Evolutionary conservation across 768 basidiomycete genomes (phyloP).

Genomic region (Cubamyces sp.): DNA sequence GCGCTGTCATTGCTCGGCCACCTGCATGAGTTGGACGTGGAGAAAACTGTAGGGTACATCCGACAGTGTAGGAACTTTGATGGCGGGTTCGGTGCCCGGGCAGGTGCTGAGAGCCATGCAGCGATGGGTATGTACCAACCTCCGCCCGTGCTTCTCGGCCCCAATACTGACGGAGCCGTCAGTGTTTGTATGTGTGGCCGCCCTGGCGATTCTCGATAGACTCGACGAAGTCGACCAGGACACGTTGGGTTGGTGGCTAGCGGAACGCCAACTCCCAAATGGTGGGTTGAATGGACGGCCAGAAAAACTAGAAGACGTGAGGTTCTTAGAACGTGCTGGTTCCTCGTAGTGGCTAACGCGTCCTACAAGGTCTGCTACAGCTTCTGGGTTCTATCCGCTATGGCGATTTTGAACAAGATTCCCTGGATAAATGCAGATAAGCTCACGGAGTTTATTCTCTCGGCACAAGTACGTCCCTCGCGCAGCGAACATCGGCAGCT

Average conservation of each 20-base stretch:
- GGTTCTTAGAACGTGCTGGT: slow-evolving; percentile 32
- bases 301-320: slow-evolving; percentile 94
- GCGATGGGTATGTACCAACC: slow-evolving; percentile 65
- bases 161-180: background rate
- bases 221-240: slow-evolving; percentile 79
- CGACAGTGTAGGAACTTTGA: slow-evolving; percentile 88
- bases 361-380: slow-evolving; percentile 91
- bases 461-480: slow-evolving; percentile 68
- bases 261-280: slow-evolving; percentile 89
- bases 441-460: slow-evolving; percentile 80
- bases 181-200: slow-evolving; percentile 91
- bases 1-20: slow-evolving; percentile 81
- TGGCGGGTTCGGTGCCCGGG: slow-evolving; percentile 85
- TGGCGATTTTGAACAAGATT: slow-evolving; percentile 82
- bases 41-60: slow-evolving; percentile 74
- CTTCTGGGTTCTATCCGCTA: slow-evolving; percentile 91
- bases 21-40: slow-evolving; percentile 67
- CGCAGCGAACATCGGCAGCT: background rate
- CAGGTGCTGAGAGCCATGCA: slow-evolving; percentile 93
- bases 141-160: too few species aligned
- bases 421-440: slow-evolving; percentile 88
- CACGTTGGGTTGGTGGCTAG: slow-evolving; percentile 91
- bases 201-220: slow-evolving; percentile 84
- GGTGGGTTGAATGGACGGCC: slow-evolving; percentile 98
- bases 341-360: background rate